phyloP scores from a whole-genome alignment of 306 rosid species.

The Glycine latifolia region DNA sequence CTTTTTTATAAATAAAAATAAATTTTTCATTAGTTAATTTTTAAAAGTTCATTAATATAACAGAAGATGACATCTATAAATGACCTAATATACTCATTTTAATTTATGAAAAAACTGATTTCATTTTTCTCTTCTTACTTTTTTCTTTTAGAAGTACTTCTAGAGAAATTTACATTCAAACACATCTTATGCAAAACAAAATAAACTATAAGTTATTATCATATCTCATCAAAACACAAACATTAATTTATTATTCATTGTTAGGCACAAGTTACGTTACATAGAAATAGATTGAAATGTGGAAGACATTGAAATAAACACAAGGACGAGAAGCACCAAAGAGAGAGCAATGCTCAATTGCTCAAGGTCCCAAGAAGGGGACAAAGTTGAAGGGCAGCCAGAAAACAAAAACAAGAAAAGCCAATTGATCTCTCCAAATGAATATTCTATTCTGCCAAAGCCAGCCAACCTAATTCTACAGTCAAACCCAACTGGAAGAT shows the following conservation, averaged over 20 bases:
- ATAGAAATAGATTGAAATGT: background rate
- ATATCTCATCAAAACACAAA: background rate
- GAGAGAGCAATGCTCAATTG: background rate
- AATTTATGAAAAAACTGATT: too few relatives aligned
- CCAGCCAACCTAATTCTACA: constrained; percentile 30
- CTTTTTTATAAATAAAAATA: too few relatives aligned
- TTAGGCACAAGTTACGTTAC: background rate
- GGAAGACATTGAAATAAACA: too few relatives aligned
- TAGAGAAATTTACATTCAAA: too few relatives aligned
- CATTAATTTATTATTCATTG: background rate
- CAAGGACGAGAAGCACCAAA: background rate
- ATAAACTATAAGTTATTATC: too few relatives aligned
- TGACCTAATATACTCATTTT: too few relatives aligned
- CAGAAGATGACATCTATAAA: too few relatives aligned
- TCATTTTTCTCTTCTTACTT: too few relatives aligned
- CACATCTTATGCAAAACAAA: too few relatives aligned
- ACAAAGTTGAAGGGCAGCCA: constrained; percentile 52
- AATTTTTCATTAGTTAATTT: too few relatives aligned
- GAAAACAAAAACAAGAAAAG: constrained; percentile 46
- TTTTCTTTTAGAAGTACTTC: too few relatives aligned
- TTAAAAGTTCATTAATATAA: too few relatives aligned
- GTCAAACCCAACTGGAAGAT: constrained; percentile 34
- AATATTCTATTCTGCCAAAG: constrained; percentile 44
- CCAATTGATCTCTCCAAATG: constrained; percentile 4
- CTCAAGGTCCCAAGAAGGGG: constrained; percentile 39